phyloP scores from a whole-genome alignment of 108 stramenopile genomes.

The Cylindrotheca closterium region DNA sequence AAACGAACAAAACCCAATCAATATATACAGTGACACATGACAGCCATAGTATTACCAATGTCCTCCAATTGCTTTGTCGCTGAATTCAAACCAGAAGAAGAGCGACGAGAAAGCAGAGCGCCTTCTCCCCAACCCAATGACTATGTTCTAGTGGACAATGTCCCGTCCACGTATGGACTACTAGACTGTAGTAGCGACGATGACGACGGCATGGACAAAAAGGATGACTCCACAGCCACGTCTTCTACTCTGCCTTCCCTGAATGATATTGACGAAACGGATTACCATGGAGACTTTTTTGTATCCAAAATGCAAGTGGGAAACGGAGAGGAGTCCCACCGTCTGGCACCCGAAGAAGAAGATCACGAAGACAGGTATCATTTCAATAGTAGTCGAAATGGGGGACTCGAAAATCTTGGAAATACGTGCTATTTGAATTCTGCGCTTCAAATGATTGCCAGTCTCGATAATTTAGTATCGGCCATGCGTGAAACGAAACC shows the following conservation, averaged over 20 bases:
- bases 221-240: neutral
- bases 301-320: no score
- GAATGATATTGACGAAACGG: neutral
- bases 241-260: neutral
- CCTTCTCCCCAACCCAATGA: no score
- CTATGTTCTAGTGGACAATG: no score
- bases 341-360: neutral
- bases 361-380: neutral
- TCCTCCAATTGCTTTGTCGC: no score
- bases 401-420: constrained; percentile 76
- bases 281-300: no score
- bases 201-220: neutral
- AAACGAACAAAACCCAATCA: no score
- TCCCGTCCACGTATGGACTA: neutral
- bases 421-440: constrained; percentile 85
- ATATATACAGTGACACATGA: no score
- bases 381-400: neutral
- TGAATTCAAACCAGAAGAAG: no score
- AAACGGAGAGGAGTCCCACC: no score
- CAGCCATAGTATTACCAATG: no score
- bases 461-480: constrained; percentile 19
- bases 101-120: no score
- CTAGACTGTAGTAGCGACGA: neutral
- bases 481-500: constrained; percentile 13
- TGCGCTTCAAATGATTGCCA: constrained; percentile 66